Conservation (phyloP, 2,329 filamentous ascomycete genomes). For the Cryphonectria nitschkei region DNA sequence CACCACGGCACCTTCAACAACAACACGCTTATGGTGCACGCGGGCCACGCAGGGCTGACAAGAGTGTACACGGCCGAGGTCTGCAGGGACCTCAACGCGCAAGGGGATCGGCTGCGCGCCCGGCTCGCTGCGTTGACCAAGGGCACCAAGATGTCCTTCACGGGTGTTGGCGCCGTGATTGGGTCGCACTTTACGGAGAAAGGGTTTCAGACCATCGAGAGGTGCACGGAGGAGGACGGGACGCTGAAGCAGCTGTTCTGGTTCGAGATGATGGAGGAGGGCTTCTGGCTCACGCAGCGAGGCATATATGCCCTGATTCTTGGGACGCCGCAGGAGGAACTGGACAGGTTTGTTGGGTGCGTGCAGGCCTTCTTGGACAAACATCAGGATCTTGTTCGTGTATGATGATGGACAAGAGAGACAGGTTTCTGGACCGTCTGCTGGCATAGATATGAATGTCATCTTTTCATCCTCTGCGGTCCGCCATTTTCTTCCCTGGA, state of each 20-base stretch:
- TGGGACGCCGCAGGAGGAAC: slow-evolving; percentile 32
- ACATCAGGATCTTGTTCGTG: slow-evolving; percentile 9
- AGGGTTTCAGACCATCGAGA: slow-evolving; percentile 13
- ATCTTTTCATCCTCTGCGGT: background rate
- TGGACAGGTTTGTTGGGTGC: slow-evolving; percentile 30
- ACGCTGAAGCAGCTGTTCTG: slow-evolving; percentile 35
- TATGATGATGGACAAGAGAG: background rate
- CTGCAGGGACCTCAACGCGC: slow-evolving; percentile 38
- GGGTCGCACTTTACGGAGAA: slow-evolving; percentile 40
- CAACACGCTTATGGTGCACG: slow-evolving; percentile 63
- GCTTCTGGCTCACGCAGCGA: slow-evolving; percentile 34
- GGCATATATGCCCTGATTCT: slow-evolving; percentile 34
- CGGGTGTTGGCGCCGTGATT: slow-evolving; percentile 43
- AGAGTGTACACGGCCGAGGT: slow-evolving; percentile 41
- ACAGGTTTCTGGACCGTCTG: too few species aligned
- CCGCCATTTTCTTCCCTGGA: slow-evolving; percentile 3
- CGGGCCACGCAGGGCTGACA: slow-evolving; percentile 49
- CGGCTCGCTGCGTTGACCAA: slow-evolving; percentile 38
- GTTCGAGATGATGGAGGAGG: slow-evolving; percentile 33
- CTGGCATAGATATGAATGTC: background rate
- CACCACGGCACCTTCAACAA: slow-evolving; percentile 73
- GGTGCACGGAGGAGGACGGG: slow-evolving; percentile 27
- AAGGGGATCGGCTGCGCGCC: slow-evolving; percentile 38
- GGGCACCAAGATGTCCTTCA: slow-evolving; percentile 44
- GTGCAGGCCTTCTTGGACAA: slow-evolving; percentile 23